phyloP scores from a whole-genome alignment of 306 rosid species.

The Luffa aegyptiaca region DNA sequence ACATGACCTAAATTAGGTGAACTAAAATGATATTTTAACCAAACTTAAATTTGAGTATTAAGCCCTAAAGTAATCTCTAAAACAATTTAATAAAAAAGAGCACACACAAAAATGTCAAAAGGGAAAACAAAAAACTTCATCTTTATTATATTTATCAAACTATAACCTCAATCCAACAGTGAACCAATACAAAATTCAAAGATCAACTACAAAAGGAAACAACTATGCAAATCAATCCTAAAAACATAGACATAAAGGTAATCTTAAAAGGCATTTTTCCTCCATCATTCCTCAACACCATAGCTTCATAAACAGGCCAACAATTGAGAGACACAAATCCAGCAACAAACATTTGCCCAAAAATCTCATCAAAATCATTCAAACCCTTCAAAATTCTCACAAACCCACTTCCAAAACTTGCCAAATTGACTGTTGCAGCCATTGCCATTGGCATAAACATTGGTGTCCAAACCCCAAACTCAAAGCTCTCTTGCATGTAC shows the following conservation, averaged over 20 bases:
- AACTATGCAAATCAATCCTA: not conserved
- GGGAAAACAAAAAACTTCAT: too few species aligned
- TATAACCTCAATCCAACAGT: too few species aligned
- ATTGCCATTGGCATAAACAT: not conserved
- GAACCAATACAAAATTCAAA: too few species aligned
- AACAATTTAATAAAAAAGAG: too few species aligned
- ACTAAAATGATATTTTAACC: too few species aligned
- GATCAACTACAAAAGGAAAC: too few species aligned
- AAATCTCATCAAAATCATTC: not conserved
- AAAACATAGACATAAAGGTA: not conserved
- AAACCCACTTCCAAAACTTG: not conserved
- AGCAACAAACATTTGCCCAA: not conserved
- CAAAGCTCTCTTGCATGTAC: not conserved
- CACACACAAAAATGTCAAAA: too few species aligned
- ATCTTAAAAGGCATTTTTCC: not conserved
- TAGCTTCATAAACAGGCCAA: not conserved
- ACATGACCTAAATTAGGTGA: too few species aligned
- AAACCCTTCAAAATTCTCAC: not conserved
- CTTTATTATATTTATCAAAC: too few species aligned
- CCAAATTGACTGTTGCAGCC: not conserved
- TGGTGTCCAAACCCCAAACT: not conserved
- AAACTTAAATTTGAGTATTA: too few species aligned
- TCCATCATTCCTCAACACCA: not conserved
- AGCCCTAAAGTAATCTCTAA: not conserved
- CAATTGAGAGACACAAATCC: not conserved